A percentile compares a stretch with the other conserved stretches of the same genome.
Evolutionary conservation across 2,329 filamentous ascomycete genomes (phyloP).

Genomic region (Cladosporium velox): DNA sequence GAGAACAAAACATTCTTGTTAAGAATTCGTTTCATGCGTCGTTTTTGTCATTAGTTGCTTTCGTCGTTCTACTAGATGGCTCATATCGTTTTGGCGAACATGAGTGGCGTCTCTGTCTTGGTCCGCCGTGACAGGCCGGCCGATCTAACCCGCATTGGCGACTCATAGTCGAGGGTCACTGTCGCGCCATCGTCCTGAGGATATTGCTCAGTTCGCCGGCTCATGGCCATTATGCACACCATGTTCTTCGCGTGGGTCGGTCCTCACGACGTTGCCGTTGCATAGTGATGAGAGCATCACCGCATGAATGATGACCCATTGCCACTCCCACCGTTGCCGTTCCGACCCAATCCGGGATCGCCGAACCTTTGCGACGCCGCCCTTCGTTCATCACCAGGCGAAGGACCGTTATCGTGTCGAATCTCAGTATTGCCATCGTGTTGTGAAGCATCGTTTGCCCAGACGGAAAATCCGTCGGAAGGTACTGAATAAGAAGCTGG

Average conservation of each 20-base stretch:
- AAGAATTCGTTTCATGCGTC: background rate
- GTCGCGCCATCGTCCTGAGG: background rate
- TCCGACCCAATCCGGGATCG: slow-evolving; percentile 34
- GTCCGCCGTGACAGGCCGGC: background rate
- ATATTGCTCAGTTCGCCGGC: background rate
- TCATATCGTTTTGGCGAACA: background rate
- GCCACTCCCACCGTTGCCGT: slow-evolving; percentile 22
- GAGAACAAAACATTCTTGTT: background rate
- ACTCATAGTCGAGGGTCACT: background rate
- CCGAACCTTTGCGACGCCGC: slow-evolving; percentile 33
- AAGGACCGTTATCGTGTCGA: slow-evolving; percentile 13
- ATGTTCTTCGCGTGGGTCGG: background rate
- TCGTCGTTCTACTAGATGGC: background rate
- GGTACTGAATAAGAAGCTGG: slow-evolving; percentile 67
- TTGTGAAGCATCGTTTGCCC: slow-evolving; percentile 47
- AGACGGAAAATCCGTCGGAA: slow-evolving; percentile 60
- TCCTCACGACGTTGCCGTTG: background rate
- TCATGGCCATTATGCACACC: background rate
- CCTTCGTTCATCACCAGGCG: slow-evolving; percentile 9
- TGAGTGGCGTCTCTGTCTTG: background rate
- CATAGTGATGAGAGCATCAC: background rate
- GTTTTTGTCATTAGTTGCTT: background rate
- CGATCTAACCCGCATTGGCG: background rate
- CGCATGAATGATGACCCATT: background rate
- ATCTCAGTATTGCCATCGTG: slow-evolving; percentile 4